phyloP scores from a whole-genome alignment of 495 filamentous ascomycete genomes.

The Podospora appendiculata region DNA sequence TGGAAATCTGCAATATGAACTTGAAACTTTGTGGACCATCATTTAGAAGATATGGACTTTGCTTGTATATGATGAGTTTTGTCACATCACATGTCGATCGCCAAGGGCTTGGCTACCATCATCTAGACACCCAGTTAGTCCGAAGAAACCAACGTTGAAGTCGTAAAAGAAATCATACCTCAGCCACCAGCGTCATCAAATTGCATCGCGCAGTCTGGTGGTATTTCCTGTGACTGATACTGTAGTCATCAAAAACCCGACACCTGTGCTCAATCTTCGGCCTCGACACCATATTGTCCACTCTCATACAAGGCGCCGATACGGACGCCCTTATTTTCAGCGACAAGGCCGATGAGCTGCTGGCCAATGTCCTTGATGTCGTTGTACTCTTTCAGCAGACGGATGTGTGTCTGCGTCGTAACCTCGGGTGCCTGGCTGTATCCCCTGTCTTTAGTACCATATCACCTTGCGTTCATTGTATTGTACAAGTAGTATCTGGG shows the following conservation, averaged over 20 bases:
- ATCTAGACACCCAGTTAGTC: too few species aligned
- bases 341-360: slow-evolving; percentile 66
- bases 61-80: too few species aligned
- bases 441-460: too few species aligned
- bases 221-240: neutral
- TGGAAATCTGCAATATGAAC: neutral
- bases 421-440: slow-evolving; percentile 13
- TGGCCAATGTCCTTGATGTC: slow-evolving; percentile 69
- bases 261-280: slow-evolving; percentile 6
- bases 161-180: too few species aligned
- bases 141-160: too few species aligned
- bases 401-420: slow-evolving; percentile 55
- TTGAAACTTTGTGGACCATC: neutral
- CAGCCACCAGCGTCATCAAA: too few species aligned
- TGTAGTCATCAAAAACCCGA: neutral
- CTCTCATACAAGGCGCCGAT: slow-evolving; percentile 52
- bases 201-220: neutral
- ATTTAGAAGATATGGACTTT: too few species aligned
- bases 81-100: too few species aligned
- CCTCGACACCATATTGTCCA: slow-evolving; percentile 31
- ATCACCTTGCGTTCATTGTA: too few species aligned
- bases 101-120: too few species aligned
- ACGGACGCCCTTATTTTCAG: slow-evolving; percentile 58
- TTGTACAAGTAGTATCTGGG: neutral
- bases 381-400: slow-evolving; percentile 67